Conservation (phyloP, 495 filamentous ascomycete genomes). For the Aspergillus sclerotioniger region DNA sequence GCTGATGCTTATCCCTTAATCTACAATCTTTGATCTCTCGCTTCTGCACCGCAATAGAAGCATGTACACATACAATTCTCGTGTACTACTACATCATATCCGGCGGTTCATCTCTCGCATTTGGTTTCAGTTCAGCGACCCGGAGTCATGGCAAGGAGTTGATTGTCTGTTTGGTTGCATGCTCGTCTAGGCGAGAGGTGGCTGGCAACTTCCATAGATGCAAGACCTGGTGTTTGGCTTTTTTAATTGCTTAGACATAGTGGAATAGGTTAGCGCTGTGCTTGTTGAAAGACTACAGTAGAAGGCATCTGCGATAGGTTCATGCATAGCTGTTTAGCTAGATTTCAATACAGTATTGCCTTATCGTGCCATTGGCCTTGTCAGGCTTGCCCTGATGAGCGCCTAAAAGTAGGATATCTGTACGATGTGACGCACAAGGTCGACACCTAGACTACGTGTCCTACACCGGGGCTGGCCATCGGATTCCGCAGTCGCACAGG, state of each 20-base stretch:
- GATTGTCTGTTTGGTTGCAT: not conserved
- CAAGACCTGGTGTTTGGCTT: not conserved
- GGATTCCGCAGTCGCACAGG: too few species aligned
- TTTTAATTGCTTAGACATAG: not conserved
- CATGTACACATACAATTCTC: not conserved
- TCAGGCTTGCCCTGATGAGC: too few species aligned
- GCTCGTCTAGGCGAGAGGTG: not conserved
- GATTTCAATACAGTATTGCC: too few species aligned
- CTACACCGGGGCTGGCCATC: too few species aligned
- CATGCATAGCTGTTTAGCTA: not conserved
- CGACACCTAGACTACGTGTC: too few species aligned
- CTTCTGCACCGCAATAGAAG: slow-evolving; percentile 13
- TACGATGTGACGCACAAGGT: too few species aligned
- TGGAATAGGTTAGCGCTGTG: not conserved
- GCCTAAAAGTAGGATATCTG: too few species aligned
- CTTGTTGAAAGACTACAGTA: not conserved
- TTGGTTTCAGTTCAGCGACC: slow-evolving; percentile 7
- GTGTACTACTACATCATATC: not conserved
- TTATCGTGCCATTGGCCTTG: too few species aligned
- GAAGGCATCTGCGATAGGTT: not conserved
- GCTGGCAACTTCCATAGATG: not conserved
- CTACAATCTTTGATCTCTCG: slow-evolving; percentile 69
- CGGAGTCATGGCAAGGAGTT: slow-evolving; percentile 9
- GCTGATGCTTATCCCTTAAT: slow-evolving; percentile 85
- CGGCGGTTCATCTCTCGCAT: slow-evolving; percentile 1